Evolutionary conservation across 192 early-diverging fungal species (phyloP).

Genomic region (Pilobolus umbonatus): DNA sequence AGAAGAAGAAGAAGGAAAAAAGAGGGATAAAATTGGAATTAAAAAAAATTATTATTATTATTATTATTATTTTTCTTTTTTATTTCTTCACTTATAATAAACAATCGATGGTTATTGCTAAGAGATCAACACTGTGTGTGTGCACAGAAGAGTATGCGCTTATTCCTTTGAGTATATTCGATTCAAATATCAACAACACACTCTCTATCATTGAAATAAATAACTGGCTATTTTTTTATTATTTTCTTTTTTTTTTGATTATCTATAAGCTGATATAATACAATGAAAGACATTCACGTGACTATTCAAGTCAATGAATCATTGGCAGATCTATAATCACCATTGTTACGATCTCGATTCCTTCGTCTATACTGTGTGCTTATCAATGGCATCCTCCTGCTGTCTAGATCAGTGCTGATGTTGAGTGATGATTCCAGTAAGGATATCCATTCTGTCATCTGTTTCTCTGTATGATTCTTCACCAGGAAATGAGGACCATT

Average conservation of each 20-base stretch:
- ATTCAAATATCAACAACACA: no score
- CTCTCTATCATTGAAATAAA: no score
- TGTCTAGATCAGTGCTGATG: slow-evolving; percentile 43
- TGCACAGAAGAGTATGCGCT: no score
- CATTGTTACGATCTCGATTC: slow-evolving; percentile 8
- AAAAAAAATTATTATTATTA: neutral
- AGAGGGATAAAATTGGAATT: neutral
- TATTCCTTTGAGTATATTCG: no score
- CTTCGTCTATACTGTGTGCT: slow-evolving; percentile 35
- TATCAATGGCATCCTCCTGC: slow-evolving; percentile 43
- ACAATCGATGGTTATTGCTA: no score
- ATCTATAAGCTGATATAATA: neutral
- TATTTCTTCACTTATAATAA: no score
- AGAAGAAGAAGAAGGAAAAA: neutral
- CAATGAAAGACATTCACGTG: no score
- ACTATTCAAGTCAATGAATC: no score
- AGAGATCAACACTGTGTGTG: no score
- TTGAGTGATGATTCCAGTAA: slow-evolving; percentile 44
- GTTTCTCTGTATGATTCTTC: slow-evolving; percentile 32
- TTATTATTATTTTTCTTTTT: neutral
- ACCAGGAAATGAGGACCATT: slow-evolving; percentile 40
- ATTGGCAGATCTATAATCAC: no score
- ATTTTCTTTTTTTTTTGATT: neutral
- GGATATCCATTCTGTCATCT: slow-evolving; percentile 40
- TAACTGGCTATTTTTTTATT: no score